Evolutionary conservation across 2,329 filamentous ascomycete species (phyloP), one percentile per base, ranked within the genome.

Genomic region (Penicillium expansum): DNA sequence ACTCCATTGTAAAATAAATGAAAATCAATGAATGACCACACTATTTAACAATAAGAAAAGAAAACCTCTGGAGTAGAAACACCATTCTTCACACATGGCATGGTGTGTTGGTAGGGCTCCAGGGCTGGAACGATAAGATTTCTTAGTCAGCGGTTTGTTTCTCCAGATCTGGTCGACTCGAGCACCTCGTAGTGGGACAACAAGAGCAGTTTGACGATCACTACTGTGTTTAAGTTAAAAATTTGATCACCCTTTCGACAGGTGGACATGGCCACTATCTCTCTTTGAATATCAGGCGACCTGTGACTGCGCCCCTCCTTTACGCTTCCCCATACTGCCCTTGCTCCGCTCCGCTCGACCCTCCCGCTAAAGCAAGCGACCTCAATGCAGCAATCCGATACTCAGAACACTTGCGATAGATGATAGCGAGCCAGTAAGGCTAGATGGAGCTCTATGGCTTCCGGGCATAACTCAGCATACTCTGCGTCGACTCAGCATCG

Each of bases 391-490:
- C 57, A 57, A 62, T 62, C 62, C 59, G 61, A 62, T 48, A 56
- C 51, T 61, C 53, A 55, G 52, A 52, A 63, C 54, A 59, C 61
- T 65, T 62, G 66, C 65, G 66, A 71, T 64, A 68, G 70, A 68
- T 75, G 70, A 71, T 71, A 74, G 59, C 63, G 48, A 60, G 62
- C 66, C 66, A 57, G 45, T 54, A 64, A 63, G 70, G 67, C 73
- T 76, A 70, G 65, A 76, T 76, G 75, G 75, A 75, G 72, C 71
- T 70, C 66, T 65, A 77, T 77, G 75, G 75, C 75, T 73, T 76
- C 75, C 69, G 74, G 68, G 67, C 71, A 75, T 64, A 73, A 76
- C 66, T 71, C 70, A 68, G 68, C 68, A 62, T 75, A 72, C 69
- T 76, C 75, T 56, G 71, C 69, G 62, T 76, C 75, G 58, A 73